Percentiles rank a stretch among this genome's conserved stretches.
phyloP scores from a whole-genome alignment of 306 rosid species.

The Chamaecrista fasciculata region DNA sequence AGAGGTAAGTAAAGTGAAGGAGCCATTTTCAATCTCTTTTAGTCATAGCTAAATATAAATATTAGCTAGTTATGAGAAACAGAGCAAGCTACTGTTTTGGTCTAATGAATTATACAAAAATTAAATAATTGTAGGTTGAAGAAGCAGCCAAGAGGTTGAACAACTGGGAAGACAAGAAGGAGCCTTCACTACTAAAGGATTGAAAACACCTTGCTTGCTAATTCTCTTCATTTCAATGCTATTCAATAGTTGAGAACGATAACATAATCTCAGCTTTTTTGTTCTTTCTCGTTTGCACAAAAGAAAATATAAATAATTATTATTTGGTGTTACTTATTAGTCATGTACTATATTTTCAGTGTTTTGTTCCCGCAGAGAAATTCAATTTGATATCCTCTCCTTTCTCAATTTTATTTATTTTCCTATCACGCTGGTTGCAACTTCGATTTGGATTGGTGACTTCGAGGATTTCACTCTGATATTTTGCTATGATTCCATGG shows the following conservation, averaged over 20 bases:
- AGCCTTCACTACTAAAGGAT: constrained; percentile 18
- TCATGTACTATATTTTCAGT: not conserved
- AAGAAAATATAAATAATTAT: not conserved
- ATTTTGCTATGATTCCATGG: too few species aligned
- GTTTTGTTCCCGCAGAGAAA: not conserved
- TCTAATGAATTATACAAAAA: not conserved
- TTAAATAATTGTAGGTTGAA: constrained; percentile 46
- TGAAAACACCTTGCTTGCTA: not conserved
- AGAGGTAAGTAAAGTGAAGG: constrained; percentile 57
- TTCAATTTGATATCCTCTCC: not conserved
- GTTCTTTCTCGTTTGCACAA: too few species aligned
- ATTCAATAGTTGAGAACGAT: too few species aligned
- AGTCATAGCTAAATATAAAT: not conserved
- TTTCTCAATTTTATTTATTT: not conserved
- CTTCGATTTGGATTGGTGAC: too few species aligned
- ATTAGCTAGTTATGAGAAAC: too few species aligned
- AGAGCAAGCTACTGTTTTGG: too few species aligned
- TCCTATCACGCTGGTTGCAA: not conserved
- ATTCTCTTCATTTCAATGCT: too few species aligned
- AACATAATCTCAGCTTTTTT: too few species aligned
- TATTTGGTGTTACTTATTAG: not conserved
- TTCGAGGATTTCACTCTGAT: too few species aligned
- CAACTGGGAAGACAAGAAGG: constrained; percentile 47
- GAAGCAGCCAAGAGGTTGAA: constrained; percentile 59
- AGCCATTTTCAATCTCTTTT: not conserved